These are phyloP conservation scores for Leishmania turanica DNA, from an alignment of 208 protist species.

Conservation along the genomic window DNA sequence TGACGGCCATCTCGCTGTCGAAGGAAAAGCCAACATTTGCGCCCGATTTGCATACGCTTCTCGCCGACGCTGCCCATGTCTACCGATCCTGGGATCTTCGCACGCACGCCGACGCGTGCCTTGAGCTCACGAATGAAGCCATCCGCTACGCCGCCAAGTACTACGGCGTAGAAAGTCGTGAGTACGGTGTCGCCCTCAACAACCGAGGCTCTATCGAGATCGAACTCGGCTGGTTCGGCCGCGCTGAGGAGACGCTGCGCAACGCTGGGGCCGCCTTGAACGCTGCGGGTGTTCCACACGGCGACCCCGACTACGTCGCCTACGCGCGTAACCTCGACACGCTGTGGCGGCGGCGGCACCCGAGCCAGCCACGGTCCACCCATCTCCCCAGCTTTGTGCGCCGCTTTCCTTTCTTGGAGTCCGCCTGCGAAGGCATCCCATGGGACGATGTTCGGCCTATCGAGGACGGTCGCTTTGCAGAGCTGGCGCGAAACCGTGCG, in stretches of 20 bases:
- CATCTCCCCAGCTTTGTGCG: constrained; percentile 40
- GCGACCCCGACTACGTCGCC: constrained; percentile 64
- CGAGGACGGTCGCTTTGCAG: constrained; percentile 60
- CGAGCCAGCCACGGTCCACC: constrained; percentile 2
- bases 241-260: constrained; percentile 47
- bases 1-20: constrained; percentile 65
- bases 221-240: constrained; percentile 50
- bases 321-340: constrained; percentile 64
- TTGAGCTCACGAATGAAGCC: constrained; percentile 62
- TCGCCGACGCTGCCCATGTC: constrained; percentile 73
- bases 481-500: constrained; percentile 48
- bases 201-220: constrained; percentile 72
- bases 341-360: constrained; percentile 26
- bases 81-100: constrained; percentile 73
- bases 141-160: constrained; percentile 47
- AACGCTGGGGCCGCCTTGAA: constrained; percentile 41
- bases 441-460: constrained; percentile 64
- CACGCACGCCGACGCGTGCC: constrained; percentile 48
- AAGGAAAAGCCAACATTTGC: constrained; percentile 68
- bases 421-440: constrained; percentile 42
- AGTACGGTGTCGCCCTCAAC: constrained; percentile 69
- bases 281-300: constrained; percentile 49
- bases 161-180: constrained; percentile 54
- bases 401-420: constrained; percentile 67
- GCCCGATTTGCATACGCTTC: constrained; percentile 49